Conservation (phyloP, 1,139 yeast species). For the Kodamaea plutei region DNA sequence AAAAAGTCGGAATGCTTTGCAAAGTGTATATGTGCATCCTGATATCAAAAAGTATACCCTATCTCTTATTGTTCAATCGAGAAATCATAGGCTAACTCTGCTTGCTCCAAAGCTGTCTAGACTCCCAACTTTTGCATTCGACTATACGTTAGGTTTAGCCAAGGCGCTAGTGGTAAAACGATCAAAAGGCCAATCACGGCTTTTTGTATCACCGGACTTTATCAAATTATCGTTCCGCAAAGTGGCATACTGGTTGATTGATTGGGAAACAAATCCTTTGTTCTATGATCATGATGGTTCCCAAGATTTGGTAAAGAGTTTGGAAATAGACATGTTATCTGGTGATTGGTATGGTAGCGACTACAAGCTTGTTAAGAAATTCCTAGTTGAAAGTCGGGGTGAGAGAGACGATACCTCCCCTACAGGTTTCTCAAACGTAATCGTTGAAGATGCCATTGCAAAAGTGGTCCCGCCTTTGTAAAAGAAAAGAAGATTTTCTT, state of each 20-base stretch:
- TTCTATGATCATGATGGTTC: conserved; percentile 12
- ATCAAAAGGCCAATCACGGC: conserved; percentile 9
- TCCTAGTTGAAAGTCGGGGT: conserved; percentile 21
- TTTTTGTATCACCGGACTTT: conserved; percentile 37
- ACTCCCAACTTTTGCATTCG: conserved; percentile 31
- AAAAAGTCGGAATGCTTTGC: conserved; percentile 8
- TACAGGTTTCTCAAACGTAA: conserved; percentile 31
- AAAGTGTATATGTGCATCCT: conserved; percentile 29
- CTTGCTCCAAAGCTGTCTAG: conserved; percentile 35
- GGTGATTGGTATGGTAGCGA: conserved; percentile 50
- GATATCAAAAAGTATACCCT: conserved; percentile 37
- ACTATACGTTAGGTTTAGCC: conserved; percentile 24
- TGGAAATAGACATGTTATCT: conserved; percentile 34
- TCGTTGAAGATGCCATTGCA: conserved; percentile 38
- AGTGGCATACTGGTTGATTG: conserved; percentile 45
- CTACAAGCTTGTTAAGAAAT: conserved; percentile 32
- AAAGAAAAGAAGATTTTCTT: too few species aligned
- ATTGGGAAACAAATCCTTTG: conserved; percentile 34
- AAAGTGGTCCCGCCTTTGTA: conserved; percentile 40
- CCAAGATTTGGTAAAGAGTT: conserved; percentile 16
- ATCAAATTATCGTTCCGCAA: conserved; percentile 40
- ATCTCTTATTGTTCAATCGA: conserved; percentile 34
- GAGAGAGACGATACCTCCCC: conserved; percentile 22
- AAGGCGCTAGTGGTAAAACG: conserved; percentile 23
- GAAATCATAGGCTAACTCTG: conserved; percentile 41